These are phyloP conservation scores for Flaveria linearis DNA, from an alignment of 129 eudicot species.

Conservation along the genomic window DNA sequence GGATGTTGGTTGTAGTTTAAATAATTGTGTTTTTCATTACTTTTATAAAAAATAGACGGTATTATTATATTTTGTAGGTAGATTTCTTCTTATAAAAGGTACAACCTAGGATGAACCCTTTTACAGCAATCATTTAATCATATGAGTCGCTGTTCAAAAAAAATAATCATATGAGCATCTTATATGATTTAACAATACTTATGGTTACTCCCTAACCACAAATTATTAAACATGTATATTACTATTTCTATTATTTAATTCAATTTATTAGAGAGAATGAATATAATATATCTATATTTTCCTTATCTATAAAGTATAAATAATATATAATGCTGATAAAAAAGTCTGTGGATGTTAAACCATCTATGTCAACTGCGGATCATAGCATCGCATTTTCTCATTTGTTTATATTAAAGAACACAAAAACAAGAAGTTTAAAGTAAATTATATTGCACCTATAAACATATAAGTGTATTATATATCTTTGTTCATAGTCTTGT, in stretches of 20 bases:
- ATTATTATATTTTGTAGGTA: slow-evolving; percentile 18
- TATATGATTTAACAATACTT: slow-evolving; percentile 12
- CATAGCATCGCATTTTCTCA: slow-evolving; percentile 1
- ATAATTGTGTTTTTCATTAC: slow-evolving; percentile 27
- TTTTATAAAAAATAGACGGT: slow-evolving; percentile 1
- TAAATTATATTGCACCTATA: too few relatives aligned
- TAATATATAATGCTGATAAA: slow-evolving; percentile 3
- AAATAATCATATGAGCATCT: slow-evolving; percentile 20
- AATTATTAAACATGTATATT: slow-evolving; percentile 30
- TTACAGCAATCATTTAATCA: slow-evolving; percentile 33
- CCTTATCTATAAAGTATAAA: not conserved
- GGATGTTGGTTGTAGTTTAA: slow-evolving; percentile 32
- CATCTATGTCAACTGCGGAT: slow-evolving; percentile 11
- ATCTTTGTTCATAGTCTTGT: not conserved
- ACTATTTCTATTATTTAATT: slow-evolving; percentile 10
- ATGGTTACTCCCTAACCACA: slow-evolving; percentile 30
- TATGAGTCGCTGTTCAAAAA: not conserved
- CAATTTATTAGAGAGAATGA: slow-evolving; percentile 5
- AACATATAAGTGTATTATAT: too few relatives aligned
- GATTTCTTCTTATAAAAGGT: slow-evolving; percentile 28
- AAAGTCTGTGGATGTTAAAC: slow-evolving; percentile 10
- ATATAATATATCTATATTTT: slow-evolving; percentile 1
- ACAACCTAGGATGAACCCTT: slow-evolving; percentile 38
- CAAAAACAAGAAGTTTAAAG: too few relatives aligned
- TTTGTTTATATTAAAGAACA: not conserved